Base-by-base conservation (phyloP, 176 grass and related monocot genomes). In the Neostapfia colusana region DNA sequence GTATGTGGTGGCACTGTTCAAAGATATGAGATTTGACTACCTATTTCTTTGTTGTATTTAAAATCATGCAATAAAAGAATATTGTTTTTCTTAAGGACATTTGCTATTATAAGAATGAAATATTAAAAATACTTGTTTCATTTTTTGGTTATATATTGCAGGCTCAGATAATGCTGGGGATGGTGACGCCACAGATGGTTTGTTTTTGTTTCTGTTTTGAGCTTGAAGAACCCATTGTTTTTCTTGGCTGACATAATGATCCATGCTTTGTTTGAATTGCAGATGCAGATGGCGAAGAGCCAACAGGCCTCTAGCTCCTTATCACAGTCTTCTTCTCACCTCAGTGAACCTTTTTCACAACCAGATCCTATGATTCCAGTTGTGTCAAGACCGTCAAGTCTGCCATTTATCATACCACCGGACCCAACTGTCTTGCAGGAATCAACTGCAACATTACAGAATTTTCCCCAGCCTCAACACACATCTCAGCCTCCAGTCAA, bases 141-240 rank as follows among this genome's bases (percentile, higher is more conserved):
- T 9, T 64, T 63, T 72, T 60, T 31, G 72, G 24, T 84, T 84
- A 4, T 83, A 51, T 20, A 51, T 60, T 86, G 71, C 85, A 99
- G 96, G 85, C 87, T 76, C 87, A 95, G 70, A 92, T 99, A 92
- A 95, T 95, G 92, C 87, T 99, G 2, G 96, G 89, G n/a, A 80
- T 99, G 84, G 87, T 85, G 73, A 87, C 87, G 14, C 89, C 92
- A 66, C 96, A 92, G 72, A 92, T 86, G 85, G 96, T 99, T 77
- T 35, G 75, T 42, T 84, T 49, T 65, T 62, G 37, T 39, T 70
- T 88, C 12, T 69, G 8, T 83, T 45, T 28, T 65, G 42, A 79
- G 13, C 37, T 75, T 39, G 55, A 67, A 21, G 26, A 37, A 83
- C 55, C 36, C 23, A 24, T 35, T 79, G 17, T 40, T 85, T 50